A percentile compares a stretch with the other conserved stretches of the same genome.
Evolutionary conservation across 2,329 filamentous ascomycete species (phyloP).

Genomic region (Trichoderma sp.): DNA sequence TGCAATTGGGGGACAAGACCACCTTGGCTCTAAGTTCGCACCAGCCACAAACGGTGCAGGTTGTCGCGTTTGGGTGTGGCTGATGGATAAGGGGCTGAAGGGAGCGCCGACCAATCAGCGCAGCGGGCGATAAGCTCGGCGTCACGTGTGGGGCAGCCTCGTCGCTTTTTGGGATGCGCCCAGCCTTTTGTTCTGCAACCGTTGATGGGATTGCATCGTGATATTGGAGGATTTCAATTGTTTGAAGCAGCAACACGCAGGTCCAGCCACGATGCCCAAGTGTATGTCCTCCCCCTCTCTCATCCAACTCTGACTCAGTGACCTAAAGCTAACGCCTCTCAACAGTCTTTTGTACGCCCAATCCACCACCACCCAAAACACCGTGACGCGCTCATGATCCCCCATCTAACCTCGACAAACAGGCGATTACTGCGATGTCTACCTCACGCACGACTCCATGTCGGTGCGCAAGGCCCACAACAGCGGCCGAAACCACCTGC

Average conservation of each 20-base stretch:
- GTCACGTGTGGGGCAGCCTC: slow-evolving; percentile 28
- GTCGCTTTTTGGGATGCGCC: slow-evolving; percentile 21
- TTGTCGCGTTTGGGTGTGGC: slow-evolving; percentile 22
- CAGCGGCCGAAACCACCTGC: slow-evolving; percentile 89
- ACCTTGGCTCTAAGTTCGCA: background rate
- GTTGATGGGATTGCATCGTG: background rate
- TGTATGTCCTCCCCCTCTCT: slow-evolving; percentile 57
- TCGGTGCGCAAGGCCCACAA: slow-evolving; percentile 99
- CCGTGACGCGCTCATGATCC: background rate
- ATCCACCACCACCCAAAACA: background rate
- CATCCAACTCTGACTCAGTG: background rate
- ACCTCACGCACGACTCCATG: slow-evolving; percentile 99
- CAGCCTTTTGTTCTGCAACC: slow-evolving; percentile 19
- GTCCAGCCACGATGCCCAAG: slow-evolving; percentile 69
- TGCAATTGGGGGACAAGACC: background rate
- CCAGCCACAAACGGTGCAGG: slow-evolving; percentile 18
- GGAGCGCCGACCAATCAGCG: slow-evolving; percentile 8
- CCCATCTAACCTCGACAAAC: slow-evolving; percentile 1
- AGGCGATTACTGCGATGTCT: slow-evolving; percentile 99
- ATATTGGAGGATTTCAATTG: too few relatives aligned
- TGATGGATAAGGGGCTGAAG: background rate
- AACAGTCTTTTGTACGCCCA: slow-evolving; percentile 31
- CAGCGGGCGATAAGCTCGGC: background rate
- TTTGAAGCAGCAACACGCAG: background rate
- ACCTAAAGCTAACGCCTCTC: slow-evolving; percentile 7